Evolutionary conservation across 306 rosid species (phyloP).

Genomic region (Amphicarpaea edgeworthii): DNA sequence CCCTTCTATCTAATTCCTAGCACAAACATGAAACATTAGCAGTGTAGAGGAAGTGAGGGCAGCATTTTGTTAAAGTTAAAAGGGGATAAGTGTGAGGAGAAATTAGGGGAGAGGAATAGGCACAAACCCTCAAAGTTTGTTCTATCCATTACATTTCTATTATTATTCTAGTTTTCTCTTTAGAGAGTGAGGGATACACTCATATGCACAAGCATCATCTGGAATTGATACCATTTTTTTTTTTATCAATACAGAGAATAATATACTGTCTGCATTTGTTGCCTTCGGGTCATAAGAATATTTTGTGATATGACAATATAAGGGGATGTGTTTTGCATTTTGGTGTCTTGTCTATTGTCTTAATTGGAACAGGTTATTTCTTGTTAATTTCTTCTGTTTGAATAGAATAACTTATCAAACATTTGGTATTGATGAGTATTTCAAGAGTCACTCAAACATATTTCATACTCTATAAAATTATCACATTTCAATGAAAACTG

Average conservation of each 20-base stretch:
- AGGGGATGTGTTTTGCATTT: neutral
- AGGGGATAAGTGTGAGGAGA: neutral
- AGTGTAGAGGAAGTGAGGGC: neutral
- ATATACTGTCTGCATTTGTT: neutral
- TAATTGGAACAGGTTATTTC: neutral
- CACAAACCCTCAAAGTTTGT: neutral
- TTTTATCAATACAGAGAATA: neutral
- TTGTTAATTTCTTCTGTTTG: no score
- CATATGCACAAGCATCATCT: no score
- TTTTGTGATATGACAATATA: neutral
- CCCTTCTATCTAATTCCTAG: no score
- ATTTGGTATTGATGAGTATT: no score
- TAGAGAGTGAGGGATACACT: no score
- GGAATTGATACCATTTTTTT: no score
- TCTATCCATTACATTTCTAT: no score
- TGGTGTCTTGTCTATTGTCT: neutral
- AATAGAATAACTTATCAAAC: no score
- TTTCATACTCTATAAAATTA: no score
- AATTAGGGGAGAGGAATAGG: neutral
- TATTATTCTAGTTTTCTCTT: no score
- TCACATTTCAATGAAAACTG: neutral
- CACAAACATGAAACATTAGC: no score
- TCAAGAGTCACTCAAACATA: no score
- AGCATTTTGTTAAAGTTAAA: neutral
- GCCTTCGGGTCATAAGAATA: neutral